Evolutionary conservation across 2,329 filamentous ascomycete genomes (phyloP).

Genomic region (Seiridium unicorne): DNA sequence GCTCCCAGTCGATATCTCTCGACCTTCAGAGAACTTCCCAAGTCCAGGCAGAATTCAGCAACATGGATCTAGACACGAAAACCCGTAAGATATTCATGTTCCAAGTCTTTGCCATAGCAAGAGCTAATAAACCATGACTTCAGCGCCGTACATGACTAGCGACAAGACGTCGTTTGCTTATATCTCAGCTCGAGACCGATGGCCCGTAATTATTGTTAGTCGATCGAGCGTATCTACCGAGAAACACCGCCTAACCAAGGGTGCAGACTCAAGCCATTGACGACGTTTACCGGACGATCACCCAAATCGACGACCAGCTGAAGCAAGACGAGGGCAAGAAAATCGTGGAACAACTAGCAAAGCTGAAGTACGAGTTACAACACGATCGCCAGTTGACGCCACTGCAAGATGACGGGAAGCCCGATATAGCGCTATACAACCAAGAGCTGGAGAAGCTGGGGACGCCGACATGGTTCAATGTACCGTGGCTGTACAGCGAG

Average conservation of each 20-base stretch:
- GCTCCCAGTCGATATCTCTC: neutral
- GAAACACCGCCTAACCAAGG: constrained; percentile 16
- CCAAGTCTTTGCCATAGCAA: neutral
- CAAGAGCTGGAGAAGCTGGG: constrained; percentile 74
- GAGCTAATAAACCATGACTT: neutral
- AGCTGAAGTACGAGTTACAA: constrained; percentile 91
- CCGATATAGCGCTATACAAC: constrained; percentile 82
- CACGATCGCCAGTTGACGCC: constrained; percentile 79
- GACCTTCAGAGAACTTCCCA: neutral
- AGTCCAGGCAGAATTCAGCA: neutral
- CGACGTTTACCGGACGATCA: constrained; percentile 79
- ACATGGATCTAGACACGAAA: constrained; percentile 74
- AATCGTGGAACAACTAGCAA: constrained; percentile 76
- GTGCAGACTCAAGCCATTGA: constrained; percentile 85
- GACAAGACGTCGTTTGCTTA: constrained; percentile 87
- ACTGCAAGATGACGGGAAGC: constrained; percentile 71
- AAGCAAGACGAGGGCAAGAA: constrained; percentile 79
- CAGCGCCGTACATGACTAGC: constrained; percentile 74
- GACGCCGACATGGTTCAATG: constrained; percentile 75
- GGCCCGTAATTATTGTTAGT: constrained; percentile 87
- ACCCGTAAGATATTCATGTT: constrained; percentile 54
- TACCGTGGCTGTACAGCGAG: constrained; percentile 87
- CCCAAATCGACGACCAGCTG: constrained; percentile 56
- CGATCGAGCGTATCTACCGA: neutral
- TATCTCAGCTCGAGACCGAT: constrained; percentile 79